Evolutionary conservation across 164 flowering plant species (phyloP).

Genomic region (Cinnamomum chago): DNA sequence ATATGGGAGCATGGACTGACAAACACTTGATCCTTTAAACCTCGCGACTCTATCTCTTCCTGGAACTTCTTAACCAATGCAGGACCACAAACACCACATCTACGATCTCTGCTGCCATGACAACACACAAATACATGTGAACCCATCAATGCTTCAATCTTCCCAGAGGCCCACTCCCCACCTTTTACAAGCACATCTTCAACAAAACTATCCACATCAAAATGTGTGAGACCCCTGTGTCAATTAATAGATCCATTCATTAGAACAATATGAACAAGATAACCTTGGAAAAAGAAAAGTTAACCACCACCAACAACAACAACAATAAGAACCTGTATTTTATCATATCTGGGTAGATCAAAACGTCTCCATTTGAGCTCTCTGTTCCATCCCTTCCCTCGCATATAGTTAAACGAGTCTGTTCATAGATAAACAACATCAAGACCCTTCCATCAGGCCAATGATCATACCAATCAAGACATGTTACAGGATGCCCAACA

Average conservation of each 20-base stretch:
- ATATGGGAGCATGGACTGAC: constrained; percentile 83
- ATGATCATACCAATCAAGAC: not conserved
- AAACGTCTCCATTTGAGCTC: constrained; percentile 64
- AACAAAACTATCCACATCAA: constrained; percentile 67
- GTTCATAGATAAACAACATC: constrained; percentile 3
- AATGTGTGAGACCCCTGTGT: constrained; percentile 62
- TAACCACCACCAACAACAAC: not conserved
- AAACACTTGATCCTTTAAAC: constrained; percentile 49
- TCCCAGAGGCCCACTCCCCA: constrained; percentile 55
- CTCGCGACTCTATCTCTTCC: constrained; percentile 58
- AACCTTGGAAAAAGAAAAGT: not conserved
- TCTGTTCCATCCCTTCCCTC: constrained; percentile 54
- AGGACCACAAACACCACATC: constrained; percentile 99
- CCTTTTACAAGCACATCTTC: constrained; percentile 78
- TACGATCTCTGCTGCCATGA: constrained; percentile 77
- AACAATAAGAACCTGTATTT: constrained; percentile 49
- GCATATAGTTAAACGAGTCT: constrained; percentile 72
- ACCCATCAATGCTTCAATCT: constrained; percentile 51
- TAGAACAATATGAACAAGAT: constrained; percentile 1
- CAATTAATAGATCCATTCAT: constrained; percentile 4
- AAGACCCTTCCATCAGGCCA: not conserved
- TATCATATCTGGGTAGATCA: constrained; percentile 87
- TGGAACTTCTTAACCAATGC: constrained; percentile 62
- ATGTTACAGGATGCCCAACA: not conserved
- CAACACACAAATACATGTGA: constrained; percentile 83